phyloP scores from a whole-genome alignment of 345 rosid genomes.

The Isatis tinctoria region DNA sequence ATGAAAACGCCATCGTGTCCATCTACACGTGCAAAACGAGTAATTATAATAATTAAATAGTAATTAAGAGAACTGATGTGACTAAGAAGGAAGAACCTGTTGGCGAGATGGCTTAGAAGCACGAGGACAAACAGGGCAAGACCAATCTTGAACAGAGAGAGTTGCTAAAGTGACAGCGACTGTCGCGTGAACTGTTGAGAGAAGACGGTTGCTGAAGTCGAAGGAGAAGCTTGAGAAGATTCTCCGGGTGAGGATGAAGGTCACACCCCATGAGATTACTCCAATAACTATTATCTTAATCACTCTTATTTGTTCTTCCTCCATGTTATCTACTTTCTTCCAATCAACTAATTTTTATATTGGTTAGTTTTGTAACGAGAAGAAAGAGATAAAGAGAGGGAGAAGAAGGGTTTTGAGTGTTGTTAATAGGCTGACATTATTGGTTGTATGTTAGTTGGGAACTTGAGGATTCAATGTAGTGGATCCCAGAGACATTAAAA shows the following conservation, averaged over 20 bases:
- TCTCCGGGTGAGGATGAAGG: conserved; percentile 44
- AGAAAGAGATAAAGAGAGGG: neutral
- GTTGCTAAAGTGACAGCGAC: conserved; percentile 60
- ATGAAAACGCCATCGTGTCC: conserved; percentile 45
- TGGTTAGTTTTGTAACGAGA: neutral
- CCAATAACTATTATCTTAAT: conserved; percentile 36
- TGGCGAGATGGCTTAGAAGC: conserved; percentile 55
- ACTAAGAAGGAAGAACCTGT: conserved; percentile 26
- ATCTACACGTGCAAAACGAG: conserved; percentile 32
- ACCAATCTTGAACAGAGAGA: conserved; percentile 69
- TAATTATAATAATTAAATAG: neutral
- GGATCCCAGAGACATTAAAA: conserved; percentile 19
- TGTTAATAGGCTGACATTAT: conserved; percentile 14
- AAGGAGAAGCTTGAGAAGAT: conserved; percentile 50
- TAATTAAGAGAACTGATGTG: neutral
- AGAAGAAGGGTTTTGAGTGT: neutral
- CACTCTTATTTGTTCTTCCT: conserved; percentile 28
- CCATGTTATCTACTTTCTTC: conserved; percentile 34
- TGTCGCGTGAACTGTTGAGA: conserved; percentile 60
- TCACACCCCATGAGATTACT: conserved; percentile 49
- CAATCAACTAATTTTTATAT: neutral
- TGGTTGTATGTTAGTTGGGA: conserved; percentile 24
- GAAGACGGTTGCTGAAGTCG: conserved; percentile 66
- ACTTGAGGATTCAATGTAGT: conserved; percentile 21
- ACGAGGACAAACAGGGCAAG: conserved; percentile 65